These are phyloP conservation scores for Pyrenochaeta sp. DNA, from an alignment of 2,329 filamentous ascomycete genomes.

Conservation along the genomic window DNA sequence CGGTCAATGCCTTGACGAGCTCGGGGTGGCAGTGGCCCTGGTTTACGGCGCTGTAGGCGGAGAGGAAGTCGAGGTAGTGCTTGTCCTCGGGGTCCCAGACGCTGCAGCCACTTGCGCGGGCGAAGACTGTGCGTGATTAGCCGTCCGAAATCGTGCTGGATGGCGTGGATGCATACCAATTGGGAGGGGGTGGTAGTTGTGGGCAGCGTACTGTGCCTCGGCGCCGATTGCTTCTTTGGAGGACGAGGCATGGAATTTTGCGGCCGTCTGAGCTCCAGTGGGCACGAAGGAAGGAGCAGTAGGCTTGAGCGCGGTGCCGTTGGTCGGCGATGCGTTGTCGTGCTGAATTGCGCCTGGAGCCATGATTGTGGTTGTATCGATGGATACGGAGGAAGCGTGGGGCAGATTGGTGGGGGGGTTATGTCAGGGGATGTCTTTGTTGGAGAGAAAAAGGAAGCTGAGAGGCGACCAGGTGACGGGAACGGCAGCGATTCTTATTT, in stretches of 20 bases:
- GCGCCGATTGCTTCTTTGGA: constrained; percentile 79
- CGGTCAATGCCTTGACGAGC: constrained; percentile 85
- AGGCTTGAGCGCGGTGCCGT: constrained; percentile 42
- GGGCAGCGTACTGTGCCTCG: constrained; percentile 86
- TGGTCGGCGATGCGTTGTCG: constrained; percentile 29
- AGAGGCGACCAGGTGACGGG: constrained; percentile 4
- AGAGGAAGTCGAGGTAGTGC: constrained; percentile 97
- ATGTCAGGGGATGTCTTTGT: constrained; percentile 12
- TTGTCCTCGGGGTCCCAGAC: constrained; percentile 96
- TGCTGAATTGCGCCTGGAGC: constrained; percentile 44
- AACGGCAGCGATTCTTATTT: constrained; percentile 28
- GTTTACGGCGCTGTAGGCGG: constrained; percentile 97
- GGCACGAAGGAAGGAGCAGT: constrained; percentile 49
- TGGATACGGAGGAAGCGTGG: constrained; percentile 21
- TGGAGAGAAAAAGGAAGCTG: too few species aligned
- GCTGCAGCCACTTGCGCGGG: constrained; percentile 80
- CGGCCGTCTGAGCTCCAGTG: constrained; percentile 47
- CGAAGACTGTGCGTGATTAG: constrained; percentile 62
- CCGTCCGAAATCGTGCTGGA: neutral
- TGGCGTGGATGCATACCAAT: constrained; percentile 61
- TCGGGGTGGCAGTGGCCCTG: constrained; percentile 98
- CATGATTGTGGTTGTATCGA: constrained; percentile 33
- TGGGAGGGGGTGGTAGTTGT: constrained; percentile 98
- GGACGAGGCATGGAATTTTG: constrained; percentile 75
- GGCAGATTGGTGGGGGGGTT: constrained; percentile 23